Base-by-base conservation (phyloP, 2,329 filamentous ascomycete species). In the Cytospora piceicola region DNA sequence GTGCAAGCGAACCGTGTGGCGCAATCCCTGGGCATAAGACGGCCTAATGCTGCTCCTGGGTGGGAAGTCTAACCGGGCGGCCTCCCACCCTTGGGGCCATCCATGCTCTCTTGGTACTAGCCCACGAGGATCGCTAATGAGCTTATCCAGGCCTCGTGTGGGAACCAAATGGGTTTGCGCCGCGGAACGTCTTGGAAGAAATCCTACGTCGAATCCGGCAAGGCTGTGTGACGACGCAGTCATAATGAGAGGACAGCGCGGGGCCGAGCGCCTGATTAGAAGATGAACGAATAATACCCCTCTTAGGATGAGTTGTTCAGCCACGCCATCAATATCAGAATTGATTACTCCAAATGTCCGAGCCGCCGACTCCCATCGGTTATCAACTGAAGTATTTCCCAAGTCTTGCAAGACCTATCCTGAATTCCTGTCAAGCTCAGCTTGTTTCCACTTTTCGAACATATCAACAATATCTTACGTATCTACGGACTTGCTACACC, bases 161-260 rank as follows among this genome's bases (percentile, higher is more conserved):
- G 52, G 27, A 53, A 27, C 32, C 34, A 49, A 22, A 34, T 5
- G 54, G 30, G 22, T 54, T 36, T 29, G 56, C 54, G 52, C 20
- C 24, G 58, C 42, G 55, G 36, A 34, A 63, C 42, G 15, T 57
- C 27, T 52, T 36, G 6, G 12, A 51, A n/a, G 30, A 42, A 56
- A 34, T 29, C 60, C 22, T 34, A 17, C 51, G n/a, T 32, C 39
- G 30, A 30, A 46, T 39, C 15, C 30, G 57, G 46, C n/a, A 51
- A 39, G 61, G 65, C 65, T 65, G 62, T 61, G 53, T 58, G 65
- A 65, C 46, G 42, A 56, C 53, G 27, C 46, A 63, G 61, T 27
- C 42, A 36, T 57, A 63, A 20, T 36, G 30, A 51, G 27, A 57
- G n/a, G 15, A 57, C 39, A 63, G 53, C 55, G 53, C 61, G 53